Percentiles rank a stretch among this genome's conserved stretches.
phyloP scores from a whole-genome alignment of 73 alveolate species.

The Paramecium octaurelia region DNA sequence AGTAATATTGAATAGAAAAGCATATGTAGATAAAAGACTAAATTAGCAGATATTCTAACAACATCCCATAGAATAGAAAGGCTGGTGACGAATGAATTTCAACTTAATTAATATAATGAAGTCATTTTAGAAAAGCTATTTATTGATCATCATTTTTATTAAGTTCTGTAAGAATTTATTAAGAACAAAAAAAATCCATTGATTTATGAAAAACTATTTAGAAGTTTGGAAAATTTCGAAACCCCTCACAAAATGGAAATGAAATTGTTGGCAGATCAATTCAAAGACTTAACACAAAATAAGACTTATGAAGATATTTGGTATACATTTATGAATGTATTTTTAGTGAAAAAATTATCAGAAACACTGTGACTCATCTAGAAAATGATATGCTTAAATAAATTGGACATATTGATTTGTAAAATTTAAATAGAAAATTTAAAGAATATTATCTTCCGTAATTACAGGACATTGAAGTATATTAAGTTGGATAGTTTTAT shows the following conservation, averaged over 20 bases:
- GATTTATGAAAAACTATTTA: neutral
- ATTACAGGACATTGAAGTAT: neutral
- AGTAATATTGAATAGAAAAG: neutral
- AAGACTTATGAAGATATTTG: neutral
- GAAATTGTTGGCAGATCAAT: slow-evolving; percentile 10
- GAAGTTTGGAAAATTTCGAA: neutral
- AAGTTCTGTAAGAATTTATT: neutral
- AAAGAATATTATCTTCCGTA: neutral
- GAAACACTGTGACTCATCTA: neutral
- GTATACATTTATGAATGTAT: neutral
- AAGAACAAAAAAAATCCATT: neutral
- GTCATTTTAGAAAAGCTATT: neutral
- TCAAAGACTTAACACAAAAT: neutral
- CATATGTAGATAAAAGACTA: neutral
- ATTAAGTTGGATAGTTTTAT: neutral
- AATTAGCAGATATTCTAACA: neutral
- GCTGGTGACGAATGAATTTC: neutral
- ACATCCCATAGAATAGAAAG: neutral
- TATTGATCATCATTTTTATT: neutral
- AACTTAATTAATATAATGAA: neutral
- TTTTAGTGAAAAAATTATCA: neutral
- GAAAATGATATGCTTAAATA: neutral
- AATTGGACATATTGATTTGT: neutral
- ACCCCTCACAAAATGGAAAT: neutral
- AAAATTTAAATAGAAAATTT: neutral